phyloP scores from a whole-genome alignment of 2,329 filamentous ascomycete genomes.

The Thielaviopsis populi region DNA sequence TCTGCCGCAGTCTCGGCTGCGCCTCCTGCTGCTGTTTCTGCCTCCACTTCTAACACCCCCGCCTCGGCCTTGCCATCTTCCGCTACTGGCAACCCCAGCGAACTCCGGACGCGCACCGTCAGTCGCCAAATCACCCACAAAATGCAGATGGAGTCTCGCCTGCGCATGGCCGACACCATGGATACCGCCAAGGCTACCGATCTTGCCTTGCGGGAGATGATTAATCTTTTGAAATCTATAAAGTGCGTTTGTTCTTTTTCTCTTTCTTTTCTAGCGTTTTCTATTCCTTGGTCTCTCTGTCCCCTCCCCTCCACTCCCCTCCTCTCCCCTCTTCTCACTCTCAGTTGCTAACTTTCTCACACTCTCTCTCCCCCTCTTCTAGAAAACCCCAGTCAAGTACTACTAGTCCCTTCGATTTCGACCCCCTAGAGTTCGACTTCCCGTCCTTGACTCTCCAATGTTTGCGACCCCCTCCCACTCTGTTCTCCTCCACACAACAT shows the following conservation, averaged over 20 bases:
- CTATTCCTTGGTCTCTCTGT: no score
- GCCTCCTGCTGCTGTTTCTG: slow-evolving; percentile 23
- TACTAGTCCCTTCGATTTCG: slow-evolving; percentile 56
- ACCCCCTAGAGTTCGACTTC: slow-evolving; percentile 73
- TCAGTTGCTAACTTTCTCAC: neutral
- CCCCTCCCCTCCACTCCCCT: neutral
- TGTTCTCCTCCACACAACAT: slow-evolving; percentile 70
- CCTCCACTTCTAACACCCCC: slow-evolving; percentile 24
- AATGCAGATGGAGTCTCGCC: slow-evolving; percentile 47
- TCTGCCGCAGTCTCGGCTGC: neutral
- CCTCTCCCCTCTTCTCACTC: neutral
- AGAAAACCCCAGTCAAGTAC: slow-evolving; percentile 12
- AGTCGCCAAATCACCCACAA: slow-evolving; percentile 41
- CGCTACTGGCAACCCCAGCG: neutral
- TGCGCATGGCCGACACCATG: slow-evolving; percentile 50
- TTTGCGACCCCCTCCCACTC: slow-evolving; percentile 62
- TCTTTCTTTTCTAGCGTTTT: no score
- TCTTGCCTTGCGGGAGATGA: slow-evolving; percentile 66
- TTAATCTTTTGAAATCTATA: slow-evolving; percentile 68
- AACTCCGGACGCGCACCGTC: slow-evolving; percentile 27
- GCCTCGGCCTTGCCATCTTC: slow-evolving; percentile 18
- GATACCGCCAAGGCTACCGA: slow-evolving; percentile 76
- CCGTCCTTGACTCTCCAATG: slow-evolving; percentile 71
- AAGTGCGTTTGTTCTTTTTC: slow-evolving; percentile 63
- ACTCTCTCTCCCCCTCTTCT: neutral